Evolutionary conservation across 345 rosid genomes (phyloP).

Genomic region (Dimocarpus longan): DNA sequence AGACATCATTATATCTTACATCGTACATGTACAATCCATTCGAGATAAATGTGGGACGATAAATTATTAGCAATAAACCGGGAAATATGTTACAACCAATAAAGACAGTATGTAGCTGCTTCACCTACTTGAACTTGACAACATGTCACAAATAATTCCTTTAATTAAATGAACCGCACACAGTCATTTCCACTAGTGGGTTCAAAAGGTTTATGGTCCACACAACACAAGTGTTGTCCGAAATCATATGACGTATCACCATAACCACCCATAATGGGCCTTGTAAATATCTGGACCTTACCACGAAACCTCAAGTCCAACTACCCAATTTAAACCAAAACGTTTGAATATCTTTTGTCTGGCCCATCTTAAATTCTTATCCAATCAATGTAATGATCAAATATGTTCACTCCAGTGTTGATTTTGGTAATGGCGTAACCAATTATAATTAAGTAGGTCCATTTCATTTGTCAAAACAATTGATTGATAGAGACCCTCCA

Average conservation of each 20-base stretch:
- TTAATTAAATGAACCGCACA: not conserved
- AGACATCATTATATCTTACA: no score
- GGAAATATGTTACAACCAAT: not conserved
- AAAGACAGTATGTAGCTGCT: not conserved
- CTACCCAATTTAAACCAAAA: not conserved
- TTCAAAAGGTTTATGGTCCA: not conserved
- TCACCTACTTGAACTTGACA: not conserved
- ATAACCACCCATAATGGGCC: not conserved
- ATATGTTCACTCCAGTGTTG: not conserved
- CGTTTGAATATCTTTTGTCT: no score
- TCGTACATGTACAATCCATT: no score
- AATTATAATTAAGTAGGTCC: not conserved
- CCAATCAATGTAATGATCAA: no score
- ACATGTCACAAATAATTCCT: not conserved
- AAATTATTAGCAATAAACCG: not conserved
- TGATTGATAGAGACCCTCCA: constrained; percentile 1
- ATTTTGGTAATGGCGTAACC: not conserved
- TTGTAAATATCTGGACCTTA: not conserved
- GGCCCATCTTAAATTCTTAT: no score
- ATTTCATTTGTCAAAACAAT: not conserved
- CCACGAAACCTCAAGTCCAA: not conserved
- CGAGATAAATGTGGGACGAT: not conserved
- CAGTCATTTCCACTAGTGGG: not conserved
- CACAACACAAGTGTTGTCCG: not conserved
- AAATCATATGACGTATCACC: not conserved